Evolutionary conservation across 2,329 filamentous ascomycete genomes (phyloP).

Genomic region (Aspergillus sp.): DNA sequence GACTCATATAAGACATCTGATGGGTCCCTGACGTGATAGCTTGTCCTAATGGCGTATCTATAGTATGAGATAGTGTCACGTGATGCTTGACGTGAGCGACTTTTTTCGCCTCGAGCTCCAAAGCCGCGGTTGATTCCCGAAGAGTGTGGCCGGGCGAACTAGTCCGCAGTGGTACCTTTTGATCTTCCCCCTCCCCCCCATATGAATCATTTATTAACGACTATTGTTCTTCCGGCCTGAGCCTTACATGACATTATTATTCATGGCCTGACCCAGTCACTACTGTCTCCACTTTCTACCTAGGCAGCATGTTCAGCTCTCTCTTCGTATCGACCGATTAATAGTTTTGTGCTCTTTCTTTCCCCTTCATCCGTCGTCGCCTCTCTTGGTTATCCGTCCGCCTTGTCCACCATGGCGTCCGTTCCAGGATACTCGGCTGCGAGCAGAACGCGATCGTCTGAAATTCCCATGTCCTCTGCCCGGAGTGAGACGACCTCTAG

Average conservation of each 20-base stretch:
- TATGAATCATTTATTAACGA: neutral
- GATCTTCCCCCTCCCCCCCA: conserved; percentile 1
- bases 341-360: neutral
- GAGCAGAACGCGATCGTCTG: conserved; percentile 21
- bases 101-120: neutral
- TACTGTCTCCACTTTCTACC: too few species aligned
- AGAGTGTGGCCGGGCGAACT: neutral
- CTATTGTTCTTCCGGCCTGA: neutral
- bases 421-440: conserved; percentile 25
- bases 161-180: neutral
- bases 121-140: conserved; percentile 21
- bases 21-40: too few species aligned
- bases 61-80: neutral
- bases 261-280: conserved; percentile 2
- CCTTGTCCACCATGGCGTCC: conserved; percentile 27
- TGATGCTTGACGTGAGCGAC: conserved; percentile 1
- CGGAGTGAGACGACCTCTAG: conserved; percentile 7
- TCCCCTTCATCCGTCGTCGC: neutral
- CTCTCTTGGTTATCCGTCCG: neutral
- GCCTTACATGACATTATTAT: neutral
- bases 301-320: too few species aligned
- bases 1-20: too few species aligned
- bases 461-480: conserved; percentile 16
- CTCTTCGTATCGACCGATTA: too few species aligned
- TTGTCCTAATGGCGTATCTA: neutral